Evolutionary conservation across 2,329 filamentous ascomycete genomes (phyloP).

Genomic region (Colletotrichum sp.): DNA sequence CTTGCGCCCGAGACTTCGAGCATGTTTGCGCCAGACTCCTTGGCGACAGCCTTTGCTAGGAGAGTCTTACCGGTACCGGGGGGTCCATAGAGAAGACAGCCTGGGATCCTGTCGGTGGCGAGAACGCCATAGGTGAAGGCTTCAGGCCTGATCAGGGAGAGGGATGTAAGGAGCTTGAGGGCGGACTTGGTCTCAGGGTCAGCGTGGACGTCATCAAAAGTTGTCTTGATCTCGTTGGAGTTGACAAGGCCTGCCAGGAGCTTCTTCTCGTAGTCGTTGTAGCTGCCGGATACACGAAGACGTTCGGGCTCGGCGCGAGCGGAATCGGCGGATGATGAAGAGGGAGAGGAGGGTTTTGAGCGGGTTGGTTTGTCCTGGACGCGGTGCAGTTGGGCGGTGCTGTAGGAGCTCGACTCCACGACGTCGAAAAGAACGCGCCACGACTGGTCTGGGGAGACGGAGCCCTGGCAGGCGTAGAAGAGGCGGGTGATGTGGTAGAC

Average conservation of each 20-base stretch:
- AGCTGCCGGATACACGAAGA: slow-evolving; percentile 39
- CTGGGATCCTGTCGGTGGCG: slow-evolving; percentile 88
- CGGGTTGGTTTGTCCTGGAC: not conserved
- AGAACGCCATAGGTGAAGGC: slow-evolving; percentile 97
- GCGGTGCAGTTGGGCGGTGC: slow-evolving; percentile 5
- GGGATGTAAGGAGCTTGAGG: slow-evolving; percentile 84
- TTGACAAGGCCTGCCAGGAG: slow-evolving; percentile 84
- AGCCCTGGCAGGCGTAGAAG: slow-evolving; percentile 16
- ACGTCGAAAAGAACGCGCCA: slow-evolving; percentile 23
- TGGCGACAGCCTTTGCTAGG: slow-evolving; percentile 72
- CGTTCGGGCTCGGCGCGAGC: slow-evolving; percentile 20
- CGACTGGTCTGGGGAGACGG: not conserved
- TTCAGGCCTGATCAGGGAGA: slow-evolving; percentile 86
- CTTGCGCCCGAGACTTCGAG: slow-evolving; percentile 91
- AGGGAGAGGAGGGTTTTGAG: slow-evolving; percentile 23
- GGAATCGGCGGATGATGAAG: slow-evolving; percentile 10
- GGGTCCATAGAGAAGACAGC: slow-evolving; percentile 85
- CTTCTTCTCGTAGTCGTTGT: slow-evolving; percentile 81
- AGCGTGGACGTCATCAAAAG: slow-evolving; percentile 86
- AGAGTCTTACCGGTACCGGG: slow-evolving; percentile 81
- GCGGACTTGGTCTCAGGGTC: slow-evolving; percentile 84
- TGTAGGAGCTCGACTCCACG: slow-evolving; percentile 20
- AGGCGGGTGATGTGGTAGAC: slow-evolving; percentile 42
- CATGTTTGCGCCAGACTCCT: slow-evolving; percentile 72
- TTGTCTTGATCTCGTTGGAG: slow-evolving; percentile 80